Base-by-base conservation (phyloP, 495 filamentous ascomycete genomes). In the Chaetomium cochliodes region DNA sequence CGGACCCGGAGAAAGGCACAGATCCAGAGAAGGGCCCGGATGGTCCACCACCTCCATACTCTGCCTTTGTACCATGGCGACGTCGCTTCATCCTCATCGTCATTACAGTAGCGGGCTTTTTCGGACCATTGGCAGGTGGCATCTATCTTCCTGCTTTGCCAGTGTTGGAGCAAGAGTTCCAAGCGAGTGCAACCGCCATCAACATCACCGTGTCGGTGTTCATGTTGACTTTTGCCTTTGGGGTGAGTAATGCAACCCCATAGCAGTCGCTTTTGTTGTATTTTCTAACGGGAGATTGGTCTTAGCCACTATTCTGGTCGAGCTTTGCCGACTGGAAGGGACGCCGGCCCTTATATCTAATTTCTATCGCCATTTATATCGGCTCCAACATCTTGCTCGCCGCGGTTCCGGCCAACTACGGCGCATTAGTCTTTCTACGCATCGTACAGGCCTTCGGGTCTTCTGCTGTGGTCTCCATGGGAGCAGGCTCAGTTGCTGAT, bases 61-160 rank as follows among this genome's bases (percentile, higher is more conserved):
- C 64, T 18, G 64, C 42, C 42, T 66, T 66, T 23, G 39, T 51
- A 20, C 64, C 64, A 42, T 47, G 50, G 25, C 37, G 58, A 2
- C 58, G 58, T 15, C 52, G 53, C 1, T 66, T 66, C 51, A 62
- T 66, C 12, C 30, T 66, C 5, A 20, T 13, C 9, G 58, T 62
- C 3, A 58, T 66, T 13, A 62, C 58, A 0, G 52, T 60, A 5
- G 64, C 64, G 20, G 58, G 58, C 3, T 66, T 66, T 23, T 66
- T 66, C 20, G 58, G 58, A 0, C 64, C 64, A 2, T 18, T 66
- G 6, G 58, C 64, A 13, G 58, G 58, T 7, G 58, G 58, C 12
- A 66, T 66, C 44, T 66, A 66, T 23, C 51, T 66, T 2, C 64
- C 64, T 8, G 64, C 64, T 3, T 22, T 65, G 18, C 64, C 64